These are phyloP conservation scores for Basipetospora sp. DNA, from an alignment of 2,329 filamentous ascomycete genomes.

Conservation along the genomic window DNA sequence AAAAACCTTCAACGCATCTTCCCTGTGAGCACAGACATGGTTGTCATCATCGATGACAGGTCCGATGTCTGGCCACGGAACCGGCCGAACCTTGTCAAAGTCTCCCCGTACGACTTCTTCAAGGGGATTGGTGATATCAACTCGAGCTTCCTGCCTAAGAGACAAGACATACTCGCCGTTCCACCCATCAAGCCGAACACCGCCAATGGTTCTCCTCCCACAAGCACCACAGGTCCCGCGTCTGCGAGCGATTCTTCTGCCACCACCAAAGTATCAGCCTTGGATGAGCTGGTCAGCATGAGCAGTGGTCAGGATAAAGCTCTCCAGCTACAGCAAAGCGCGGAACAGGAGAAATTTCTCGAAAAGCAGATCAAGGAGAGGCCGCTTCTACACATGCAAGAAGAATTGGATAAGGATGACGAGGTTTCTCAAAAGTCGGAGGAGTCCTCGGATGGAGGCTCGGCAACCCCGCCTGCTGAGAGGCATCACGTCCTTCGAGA, in stretches of 20 bases:
- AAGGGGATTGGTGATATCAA: slow-evolving; percentile 98
- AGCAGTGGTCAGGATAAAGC: slow-evolving; percentile 49
- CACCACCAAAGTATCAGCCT: slow-evolving; percentile 26
- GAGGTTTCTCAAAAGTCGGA: slow-evolving; percentile 12
- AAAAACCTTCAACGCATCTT: slow-evolving; percentile 87
- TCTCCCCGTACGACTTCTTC: slow-evolving; percentile 93
- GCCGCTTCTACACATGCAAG: slow-evolving; percentile 81
- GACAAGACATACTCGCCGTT: slow-evolving; percentile 34
- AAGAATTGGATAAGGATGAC: slow-evolving; percentile 73
- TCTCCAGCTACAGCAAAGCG: slow-evolving; percentile 58
- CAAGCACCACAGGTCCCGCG: background rate
- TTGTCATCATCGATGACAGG: slow-evolving; percentile 94
- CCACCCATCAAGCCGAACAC: background rate
- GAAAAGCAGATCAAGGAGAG: slow-evolving; percentile 80
- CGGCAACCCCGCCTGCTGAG: slow-evolving; percentile 16
- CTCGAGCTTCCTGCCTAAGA: slow-evolving; percentile 85
- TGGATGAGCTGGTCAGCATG: slow-evolving; percentile 69
- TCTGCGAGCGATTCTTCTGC: slow-evolving; percentile 2
- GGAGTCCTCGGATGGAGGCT: slow-evolving; percentile 14
- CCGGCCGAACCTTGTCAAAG: slow-evolving; percentile 83
- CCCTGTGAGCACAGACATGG: slow-evolving; percentile 96
- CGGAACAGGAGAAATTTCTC: slow-evolving; percentile 75
- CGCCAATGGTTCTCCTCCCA: background rate
- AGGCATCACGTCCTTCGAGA: slow-evolving; percentile 72
- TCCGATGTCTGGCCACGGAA: slow-evolving; percentile 91